phyloP scores from a whole-genome alignment of 2,329 filamentous ascomycete species.

The Dactylellina leptospora region DNA sequence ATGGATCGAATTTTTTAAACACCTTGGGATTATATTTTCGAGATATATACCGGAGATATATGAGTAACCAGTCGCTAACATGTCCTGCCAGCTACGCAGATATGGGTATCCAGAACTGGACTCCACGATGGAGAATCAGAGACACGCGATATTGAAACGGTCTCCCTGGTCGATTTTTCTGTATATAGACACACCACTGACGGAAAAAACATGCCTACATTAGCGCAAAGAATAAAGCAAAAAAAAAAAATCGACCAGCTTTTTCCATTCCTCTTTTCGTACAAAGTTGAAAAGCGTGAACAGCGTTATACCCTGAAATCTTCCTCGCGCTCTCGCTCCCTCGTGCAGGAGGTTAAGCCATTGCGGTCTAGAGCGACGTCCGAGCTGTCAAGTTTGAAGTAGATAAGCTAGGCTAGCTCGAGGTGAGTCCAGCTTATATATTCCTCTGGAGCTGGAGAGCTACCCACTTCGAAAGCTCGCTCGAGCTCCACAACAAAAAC shows the following conservation, averaged over 20 bases:
- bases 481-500: not conserved
- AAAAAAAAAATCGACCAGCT: not conserved
- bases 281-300: too few species aligned
- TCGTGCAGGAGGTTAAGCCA: slow-evolving; percentile 8
- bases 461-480: not conserved
- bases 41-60: too few species aligned
- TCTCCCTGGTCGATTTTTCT: not conserved
- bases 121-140: not conserved
- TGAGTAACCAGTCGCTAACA: too few species aligned
- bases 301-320: too few species aligned
- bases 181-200: not conserved
- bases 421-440: not conserved
- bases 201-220: too few species aligned
- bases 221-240: not conserved
- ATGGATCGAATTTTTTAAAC: too few species aligned
- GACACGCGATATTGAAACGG: not conserved
- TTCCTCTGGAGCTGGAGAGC: too few species aligned
- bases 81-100: too few species aligned
- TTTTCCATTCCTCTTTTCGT: not conserved
- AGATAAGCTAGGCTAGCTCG: not conserved
- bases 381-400: slow-evolving; percentile 6
- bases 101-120: too few species aligned
- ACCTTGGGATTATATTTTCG: too few species aligned
- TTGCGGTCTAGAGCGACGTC: slow-evolving; percentile 9
- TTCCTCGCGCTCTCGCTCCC: too few species aligned